These are phyloP conservation scores for Fusarium pseudonygamai DNA, from an alignment of 2,329 filamentous ascomycete species.

Conservation along the genomic window DNA sequence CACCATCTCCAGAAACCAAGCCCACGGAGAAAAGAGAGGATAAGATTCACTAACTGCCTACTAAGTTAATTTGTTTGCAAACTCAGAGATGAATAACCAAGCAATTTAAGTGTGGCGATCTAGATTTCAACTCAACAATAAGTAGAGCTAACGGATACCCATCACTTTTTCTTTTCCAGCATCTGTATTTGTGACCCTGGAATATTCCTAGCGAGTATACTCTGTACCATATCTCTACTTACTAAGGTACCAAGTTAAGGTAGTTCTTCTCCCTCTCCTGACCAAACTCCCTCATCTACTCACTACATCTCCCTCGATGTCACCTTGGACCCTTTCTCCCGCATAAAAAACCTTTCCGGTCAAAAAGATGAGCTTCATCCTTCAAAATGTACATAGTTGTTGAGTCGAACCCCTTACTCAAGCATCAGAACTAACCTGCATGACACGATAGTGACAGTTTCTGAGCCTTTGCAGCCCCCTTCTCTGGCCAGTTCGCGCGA, in stretches of 20 bases:
- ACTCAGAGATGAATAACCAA: neutral
- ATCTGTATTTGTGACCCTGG: neutral
- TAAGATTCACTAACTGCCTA: neutral
- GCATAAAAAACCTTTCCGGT: neutral
- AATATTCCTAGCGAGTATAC: neutral
- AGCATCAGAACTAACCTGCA: neutral
- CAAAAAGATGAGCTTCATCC: neutral
- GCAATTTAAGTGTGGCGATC: neutral
- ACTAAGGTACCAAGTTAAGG: no score
- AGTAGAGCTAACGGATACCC: neutral
- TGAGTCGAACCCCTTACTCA: conserved; percentile 25
- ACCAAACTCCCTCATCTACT: neutral
- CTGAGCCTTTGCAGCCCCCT: conserved; percentile 6
- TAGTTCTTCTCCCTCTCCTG: neutral
- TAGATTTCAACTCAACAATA: neutral
- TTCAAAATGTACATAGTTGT: neutral
- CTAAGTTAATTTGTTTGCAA: neutral
- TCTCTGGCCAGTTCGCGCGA: conserved; percentile 16
- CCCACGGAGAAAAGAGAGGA: neutral
- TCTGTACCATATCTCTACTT: neutral
- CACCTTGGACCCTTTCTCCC: neutral
- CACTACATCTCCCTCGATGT: conserved; percentile 7
- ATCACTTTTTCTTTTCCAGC: neutral
- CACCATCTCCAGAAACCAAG: neutral
- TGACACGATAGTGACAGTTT: neutral